Evolutionary conservation across 2,329 filamentous ascomycete genomes (phyloP).

Genomic region (Arachnomyces sp.): DNA sequence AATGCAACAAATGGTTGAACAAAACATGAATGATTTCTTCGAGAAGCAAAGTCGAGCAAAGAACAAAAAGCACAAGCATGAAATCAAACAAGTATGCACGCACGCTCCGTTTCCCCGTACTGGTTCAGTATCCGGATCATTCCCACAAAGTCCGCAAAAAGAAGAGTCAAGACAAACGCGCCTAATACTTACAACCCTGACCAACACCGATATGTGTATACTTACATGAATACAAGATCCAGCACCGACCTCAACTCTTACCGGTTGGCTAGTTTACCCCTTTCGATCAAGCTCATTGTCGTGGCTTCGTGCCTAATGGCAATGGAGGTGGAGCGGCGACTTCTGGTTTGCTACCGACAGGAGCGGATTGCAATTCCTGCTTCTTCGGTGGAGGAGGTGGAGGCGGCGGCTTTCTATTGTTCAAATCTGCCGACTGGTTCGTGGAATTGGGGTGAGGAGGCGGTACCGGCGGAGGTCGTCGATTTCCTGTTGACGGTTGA

Average conservation of each 20-base stretch:
- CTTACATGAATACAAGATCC: constrained; percentile 11
- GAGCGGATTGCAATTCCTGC: constrained; percentile 36
- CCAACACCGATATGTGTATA: constrained; percentile 8
- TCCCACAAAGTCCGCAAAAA: neutral
- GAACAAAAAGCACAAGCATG: too few species aligned
- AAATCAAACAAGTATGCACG: too few species aligned
- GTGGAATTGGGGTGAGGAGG: constrained; percentile 8
- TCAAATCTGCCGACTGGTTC: constrained; percentile 20
- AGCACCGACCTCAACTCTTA: neutral
- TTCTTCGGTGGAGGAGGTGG: constrained; percentile 55
- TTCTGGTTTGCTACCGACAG: constrained; percentile 20
- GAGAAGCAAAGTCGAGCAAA: too few species aligned
- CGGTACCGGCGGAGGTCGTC: constrained; percentile 12
- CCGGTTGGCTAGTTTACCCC: too few species aligned
- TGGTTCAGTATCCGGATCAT: too few species aligned
- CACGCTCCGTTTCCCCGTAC: too few species aligned
- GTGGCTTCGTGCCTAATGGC: constrained; percentile 51
- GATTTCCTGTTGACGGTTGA: constrained; percentile 8
- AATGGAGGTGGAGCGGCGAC: constrained; percentile 46
- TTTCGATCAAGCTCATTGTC: constrained; percentile 17
- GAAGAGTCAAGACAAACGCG: neutral
- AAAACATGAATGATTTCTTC: too few species aligned
- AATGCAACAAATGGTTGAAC: too few species aligned
- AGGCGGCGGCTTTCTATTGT: constrained; percentile 45
- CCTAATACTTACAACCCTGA: too few species aligned